These are phyloP conservation scores for Ricinus communis DNA, from an alignment of 345 rosid genomes.

Conservation along the genomic window DNA sequence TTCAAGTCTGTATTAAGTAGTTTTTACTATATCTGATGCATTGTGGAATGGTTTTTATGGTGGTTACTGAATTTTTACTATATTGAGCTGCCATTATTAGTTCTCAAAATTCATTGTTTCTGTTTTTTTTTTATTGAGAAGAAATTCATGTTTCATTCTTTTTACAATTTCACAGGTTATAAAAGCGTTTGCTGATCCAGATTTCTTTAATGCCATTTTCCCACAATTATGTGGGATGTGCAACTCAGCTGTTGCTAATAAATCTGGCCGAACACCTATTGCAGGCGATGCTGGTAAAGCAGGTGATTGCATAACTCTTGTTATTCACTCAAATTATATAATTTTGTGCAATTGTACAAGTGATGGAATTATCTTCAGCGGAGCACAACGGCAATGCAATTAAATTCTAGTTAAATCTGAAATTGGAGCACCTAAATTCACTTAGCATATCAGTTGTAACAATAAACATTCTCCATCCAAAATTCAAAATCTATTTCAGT, in stretches of 20 bases:
- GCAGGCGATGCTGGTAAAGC: conserved; percentile 51
- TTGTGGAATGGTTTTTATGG: background rate
- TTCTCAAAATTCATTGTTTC: background rate
- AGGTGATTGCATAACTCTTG: conserved; percentile 47
- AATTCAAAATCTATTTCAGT: background rate
- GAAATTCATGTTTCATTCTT: conserved; percentile 1
- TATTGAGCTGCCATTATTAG: background rate
- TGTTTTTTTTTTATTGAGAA: background rate
- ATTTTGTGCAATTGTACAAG: background rate
- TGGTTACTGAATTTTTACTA: background rate
- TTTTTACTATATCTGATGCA: background rate
- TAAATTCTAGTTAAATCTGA: background rate
- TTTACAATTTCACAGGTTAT: conserved; percentile 52
- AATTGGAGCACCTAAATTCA: background rate
- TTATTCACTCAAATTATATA: conserved; percentile 8
- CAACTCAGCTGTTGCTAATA: conserved; percentile 45
- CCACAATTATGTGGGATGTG: conserved; percentile 70
- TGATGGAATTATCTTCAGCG: background rate
- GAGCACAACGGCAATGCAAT: background rate
- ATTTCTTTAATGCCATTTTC: conserved; percentile 67
- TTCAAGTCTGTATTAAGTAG: background rate
- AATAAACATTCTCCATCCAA: background rate
- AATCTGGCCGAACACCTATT: conserved; percentile 37
- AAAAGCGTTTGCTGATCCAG: conserved; percentile 70
- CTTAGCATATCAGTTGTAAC: background rate